Percentiles rank a stretch among this genome's conserved stretches.
These are phyloP conservation scores for Stereum hirsutum DNA, from an alignment of 1,284 basidiomycete species.

Conservation along the genomic window DNA sequence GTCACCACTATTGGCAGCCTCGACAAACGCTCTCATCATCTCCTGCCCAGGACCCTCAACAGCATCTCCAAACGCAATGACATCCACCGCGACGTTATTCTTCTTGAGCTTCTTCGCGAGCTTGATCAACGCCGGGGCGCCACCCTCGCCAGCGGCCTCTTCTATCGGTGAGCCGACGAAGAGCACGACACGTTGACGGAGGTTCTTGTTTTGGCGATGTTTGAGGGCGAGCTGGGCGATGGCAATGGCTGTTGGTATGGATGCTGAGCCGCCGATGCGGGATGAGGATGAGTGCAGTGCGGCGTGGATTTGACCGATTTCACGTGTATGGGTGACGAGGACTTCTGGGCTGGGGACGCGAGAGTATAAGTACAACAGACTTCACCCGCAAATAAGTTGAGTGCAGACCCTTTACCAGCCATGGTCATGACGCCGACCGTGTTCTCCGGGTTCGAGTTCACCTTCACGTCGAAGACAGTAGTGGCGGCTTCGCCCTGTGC, in stretches of 20 bases:
- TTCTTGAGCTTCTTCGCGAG: conserved; percentile 98
- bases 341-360: conserved; percentile 70
- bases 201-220: conserved; percentile 97
- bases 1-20: conserved; percentile 68
- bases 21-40: conserved; percentile 70
- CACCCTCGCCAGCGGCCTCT: conserved; percentile 51
- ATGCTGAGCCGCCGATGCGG: conserved; percentile 72
- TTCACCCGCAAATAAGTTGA: neutral
- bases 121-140: conserved; percentile 56
- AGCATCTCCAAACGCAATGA: conserved; percentile 74
- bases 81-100: conserved; percentile 96
- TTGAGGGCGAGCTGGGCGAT: conserved; percentile 95
- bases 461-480: conserved; percentile 89
- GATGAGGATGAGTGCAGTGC: conserved; percentile 65
- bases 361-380: neutral
- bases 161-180: conserved; percentile 87
- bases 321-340: conserved; percentile 91
- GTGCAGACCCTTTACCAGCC: conserved; percentile 83
- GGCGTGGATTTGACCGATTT: conserved; percentile 85
- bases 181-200: conserved; percentile 89
- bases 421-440: conserved; percentile 97
- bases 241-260: conserved; percentile 85
- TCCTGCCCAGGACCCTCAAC: conserved; percentile 64
- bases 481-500: conserved; percentile 92
- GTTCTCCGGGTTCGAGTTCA: conserved; percentile 93